Base-by-base conservation (phyloP, 2,329 filamentous ascomycete species). In the Penicillium janthinellum region DNA sequence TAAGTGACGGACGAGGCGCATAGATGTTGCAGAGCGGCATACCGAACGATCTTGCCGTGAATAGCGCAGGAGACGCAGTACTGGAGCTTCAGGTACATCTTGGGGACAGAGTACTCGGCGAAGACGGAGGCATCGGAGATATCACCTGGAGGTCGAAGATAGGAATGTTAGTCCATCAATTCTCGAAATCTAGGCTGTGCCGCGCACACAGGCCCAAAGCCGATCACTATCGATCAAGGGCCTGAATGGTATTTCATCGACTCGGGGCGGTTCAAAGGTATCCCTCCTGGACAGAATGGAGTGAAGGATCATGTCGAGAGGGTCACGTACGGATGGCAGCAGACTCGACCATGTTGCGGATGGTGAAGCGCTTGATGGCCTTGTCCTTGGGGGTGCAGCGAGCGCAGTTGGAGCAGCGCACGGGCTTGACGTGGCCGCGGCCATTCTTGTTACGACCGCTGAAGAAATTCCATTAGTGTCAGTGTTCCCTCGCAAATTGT, bases 61-160 rank as follows among this genome's bases (percentile, higher is more conserved):
- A 99, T 99, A 79, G 95, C 95, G 85, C 95, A 99, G 83, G 94
- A 98, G 80, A 99, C 95, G 83, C 95, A 99, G 92, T 99, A 99
- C 87, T 99, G 95, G 82, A 99, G 90, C 90, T 99, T 99, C 85
- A 99, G 87, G 91, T 99, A 99, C 96, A 99, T 99, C 91, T 99
- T 99, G 84, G 95, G 95, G 78, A 99, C 94, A 75, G 92, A 93
- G 88, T 99, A 99, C 86, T 99, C 95, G 78, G 90, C 83, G 85
- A 98, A 99, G 83, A 99, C 95, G 78, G 95, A 98, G 78, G 96
- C 95, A 82, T 99, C 95, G 72, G 93, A 97, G 86, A 99, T 99
- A 92, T 99, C 95, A 92, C 95, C 95, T 98, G 78, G 59, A 67
- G 41, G 63, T 54, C 51, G 50, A 48, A 57, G 59, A 22, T 53